Evolutionary conservation across 352 stramenopile genomes (phyloP).

Genomic region (Pythium graminicola): DNA sequence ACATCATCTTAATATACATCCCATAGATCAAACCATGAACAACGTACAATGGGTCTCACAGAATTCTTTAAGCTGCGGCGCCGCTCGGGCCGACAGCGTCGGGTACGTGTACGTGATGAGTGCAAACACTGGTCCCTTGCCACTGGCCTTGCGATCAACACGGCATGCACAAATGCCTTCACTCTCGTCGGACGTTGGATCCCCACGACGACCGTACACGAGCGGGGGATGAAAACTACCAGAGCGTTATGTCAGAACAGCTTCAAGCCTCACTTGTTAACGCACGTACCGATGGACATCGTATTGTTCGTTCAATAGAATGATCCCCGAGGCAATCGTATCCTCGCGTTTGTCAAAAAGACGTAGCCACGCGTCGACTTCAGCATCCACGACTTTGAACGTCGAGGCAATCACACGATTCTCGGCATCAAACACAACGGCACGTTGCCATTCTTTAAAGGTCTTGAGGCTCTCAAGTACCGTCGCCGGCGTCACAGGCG

Average conservation of each 20-base stretch:
- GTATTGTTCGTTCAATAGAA: slow-evolving; percentile 72
- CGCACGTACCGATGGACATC: slow-evolving; percentile 68
- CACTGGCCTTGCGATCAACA: slow-evolving; percentile 34
- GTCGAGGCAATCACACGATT: slow-evolving; percentile 45
- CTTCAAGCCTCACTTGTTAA: too few species aligned
- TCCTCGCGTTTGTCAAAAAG: slow-evolving; percentile 77
- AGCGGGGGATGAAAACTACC: slow-evolving; percentile 74
- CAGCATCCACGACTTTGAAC: slow-evolving; percentile 53
- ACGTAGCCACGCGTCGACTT: slow-evolving; percentile 27
- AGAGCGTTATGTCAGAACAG: too few species aligned
- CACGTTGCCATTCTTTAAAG: slow-evolving; percentile 64
- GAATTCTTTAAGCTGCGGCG: slow-evolving; percentile 74
- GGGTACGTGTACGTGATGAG: slow-evolving; percentile 81
- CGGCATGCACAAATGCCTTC: slow-evolving; percentile 69
- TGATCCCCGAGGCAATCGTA: slow-evolving; percentile 64
- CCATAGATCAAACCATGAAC: not conserved
- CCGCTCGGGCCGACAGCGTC: slow-evolving; percentile 65
- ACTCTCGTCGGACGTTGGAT: slow-evolving; percentile 54
- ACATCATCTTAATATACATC: not conserved
- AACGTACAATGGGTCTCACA: slow-evolving; percentile 48
- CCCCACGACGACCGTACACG: slow-evolving; percentile 64
- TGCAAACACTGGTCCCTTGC: slow-evolving; percentile 42
- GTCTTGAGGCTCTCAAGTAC: slow-evolving; percentile 48
- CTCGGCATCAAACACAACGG: slow-evolving; percentile 54
- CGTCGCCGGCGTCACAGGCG: slow-evolving; percentile 33